Evolutionary conservation across 495 filamentous ascomycete species (phyloP).

Genomic region (Penicillium herquei): DNA sequence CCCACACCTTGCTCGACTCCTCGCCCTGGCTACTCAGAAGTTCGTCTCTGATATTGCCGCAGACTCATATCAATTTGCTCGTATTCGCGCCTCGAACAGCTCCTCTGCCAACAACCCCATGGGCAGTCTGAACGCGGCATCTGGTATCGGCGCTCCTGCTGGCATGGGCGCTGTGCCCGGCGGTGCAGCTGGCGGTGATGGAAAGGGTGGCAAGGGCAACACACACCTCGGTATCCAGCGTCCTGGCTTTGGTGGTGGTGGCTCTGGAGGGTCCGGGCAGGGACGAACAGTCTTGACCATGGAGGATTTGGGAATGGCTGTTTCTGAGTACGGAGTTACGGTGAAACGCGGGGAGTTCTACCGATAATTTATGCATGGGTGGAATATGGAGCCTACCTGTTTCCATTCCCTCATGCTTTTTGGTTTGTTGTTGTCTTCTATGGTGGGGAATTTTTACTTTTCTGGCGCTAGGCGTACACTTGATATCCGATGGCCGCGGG

Average conservation of each 20-base stretch:
- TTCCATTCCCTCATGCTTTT: neutral
- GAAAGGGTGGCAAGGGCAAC: slow-evolving; percentile 60
- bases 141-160: slow-evolving; percentile 63
- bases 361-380: slow-evolving; percentile 50
- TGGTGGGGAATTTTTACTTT: slow-evolving; percentile 7
- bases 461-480: slow-evolving; percentile 25
- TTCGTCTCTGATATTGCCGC: slow-evolving; percentile 97
- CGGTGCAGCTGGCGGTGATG: slow-evolving; percentile 52
- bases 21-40: slow-evolving; percentile 94
- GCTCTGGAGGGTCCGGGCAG: slow-evolving; percentile 78
- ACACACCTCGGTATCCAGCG: slow-evolving; percentile 82
- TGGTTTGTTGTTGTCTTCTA: slow-evolving; percentile 7
- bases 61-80: slow-evolving; percentile 95
- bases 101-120: slow-evolving; percentile 82
- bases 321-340: slow-evolving; percentile 95
- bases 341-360: slow-evolving; percentile 98
- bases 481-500: slow-evolving; percentile 6
- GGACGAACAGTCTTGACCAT: slow-evolving; percentile 95
- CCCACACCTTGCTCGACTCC: slow-evolving; percentile 82
- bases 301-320: slow-evolving; percentile 98
- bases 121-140: slow-evolving; percentile 77
- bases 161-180: slow-evolving; percentile 53
- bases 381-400: neutral
- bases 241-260: slow-evolving; percentile 89
- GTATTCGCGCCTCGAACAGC: slow-evolving; percentile 88